These are phyloP conservation scores for Pestalotiopsis fici DNA, from an alignment of 2,329 filamentous ascomycete genomes.

Conservation along the genomic window DNA sequence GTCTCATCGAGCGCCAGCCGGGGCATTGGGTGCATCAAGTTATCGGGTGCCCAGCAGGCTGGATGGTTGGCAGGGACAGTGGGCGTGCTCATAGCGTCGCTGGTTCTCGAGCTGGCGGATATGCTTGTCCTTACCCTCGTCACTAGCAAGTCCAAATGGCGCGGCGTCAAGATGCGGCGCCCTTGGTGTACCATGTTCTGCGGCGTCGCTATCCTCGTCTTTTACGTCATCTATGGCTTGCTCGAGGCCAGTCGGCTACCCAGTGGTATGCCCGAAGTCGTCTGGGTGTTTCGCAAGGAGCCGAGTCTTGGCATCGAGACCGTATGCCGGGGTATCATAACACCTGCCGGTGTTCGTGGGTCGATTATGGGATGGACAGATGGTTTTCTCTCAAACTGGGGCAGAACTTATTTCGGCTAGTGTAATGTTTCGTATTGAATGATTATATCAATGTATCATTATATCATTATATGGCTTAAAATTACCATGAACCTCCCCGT, in stretches of 20 bases:
- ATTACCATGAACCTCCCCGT: not conserved
- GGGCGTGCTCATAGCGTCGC: slow-evolving; percentile 9
- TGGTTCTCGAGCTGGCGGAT: slow-evolving; percentile 12
- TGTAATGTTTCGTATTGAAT: not conserved
- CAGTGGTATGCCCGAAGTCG: not conserved
- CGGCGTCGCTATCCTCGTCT: slow-evolving; percentile 11
- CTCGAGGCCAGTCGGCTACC: slow-evolving; percentile 1
- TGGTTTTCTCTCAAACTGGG: slow-evolving; percentile 4
- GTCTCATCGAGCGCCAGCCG: slow-evolving; percentile 10
- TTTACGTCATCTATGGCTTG: slow-evolving; percentile 3
- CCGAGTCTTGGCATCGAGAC: slow-evolving; percentile 5
- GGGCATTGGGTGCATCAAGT: slow-evolving; percentile 14
- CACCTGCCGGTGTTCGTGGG: not conserved
- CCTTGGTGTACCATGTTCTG: slow-evolving; percentile 17
- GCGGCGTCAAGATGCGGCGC: slow-evolving; percentile 10
- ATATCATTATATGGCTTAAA: not conserved
- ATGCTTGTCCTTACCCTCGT: slow-evolving; percentile 11
- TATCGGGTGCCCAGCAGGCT: slow-evolving; percentile 13
- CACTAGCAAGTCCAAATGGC: slow-evolving; percentile 9
- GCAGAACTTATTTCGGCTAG: slow-evolving; percentile 5
- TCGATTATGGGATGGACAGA: slow-evolving; percentile 8
- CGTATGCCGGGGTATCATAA: not conserved
- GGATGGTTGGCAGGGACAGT: slow-evolving; percentile 16
- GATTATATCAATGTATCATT: not conserved
- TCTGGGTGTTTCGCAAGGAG: slow-evolving; percentile 4